Evolutionary conservation across 306 rosid species (phyloP).

Genomic region (Cicer bijugum): DNA sequence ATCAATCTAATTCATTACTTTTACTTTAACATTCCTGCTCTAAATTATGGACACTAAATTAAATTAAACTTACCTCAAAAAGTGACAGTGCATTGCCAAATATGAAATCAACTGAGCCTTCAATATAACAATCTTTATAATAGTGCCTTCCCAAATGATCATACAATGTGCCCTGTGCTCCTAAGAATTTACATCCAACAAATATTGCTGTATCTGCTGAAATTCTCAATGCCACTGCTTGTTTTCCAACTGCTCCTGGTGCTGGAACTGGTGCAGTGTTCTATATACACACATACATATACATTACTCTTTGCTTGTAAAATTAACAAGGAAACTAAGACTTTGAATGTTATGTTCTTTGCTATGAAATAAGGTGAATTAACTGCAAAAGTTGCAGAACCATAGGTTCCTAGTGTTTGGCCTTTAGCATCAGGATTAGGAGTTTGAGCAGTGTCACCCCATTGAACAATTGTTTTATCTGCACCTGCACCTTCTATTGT

Average conservation of each 20-base stretch:
- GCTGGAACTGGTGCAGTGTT: slow-evolving; percentile 80
- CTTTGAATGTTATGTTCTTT: slow-evolving; percentile 93
- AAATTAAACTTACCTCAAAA: slow-evolving; percentile 60
- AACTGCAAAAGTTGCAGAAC: slow-evolving; percentile 91
- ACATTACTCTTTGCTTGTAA: not conserved
- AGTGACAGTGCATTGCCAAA: slow-evolving; percentile 74
- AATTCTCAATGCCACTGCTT: slow-evolving; percentile 73
- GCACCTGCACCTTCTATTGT: slow-evolving; percentile 96
- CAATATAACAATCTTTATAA: slow-evolving; percentile 65
- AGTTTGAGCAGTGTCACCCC: slow-evolving; percentile 98
- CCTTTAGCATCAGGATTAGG: slow-evolving; percentile 71
- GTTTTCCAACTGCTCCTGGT: slow-evolving; percentile 75
- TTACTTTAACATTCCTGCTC: not conserved
- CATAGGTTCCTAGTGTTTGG: slow-evolving; percentile 73
- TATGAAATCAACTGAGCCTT: slow-evolving; percentile 81
- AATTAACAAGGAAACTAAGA: slow-evolving; percentile 1
- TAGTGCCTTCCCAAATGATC: slow-evolving; percentile 77
- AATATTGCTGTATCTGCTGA: slow-evolving; percentile 67
- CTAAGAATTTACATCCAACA: slow-evolving; percentile 63
- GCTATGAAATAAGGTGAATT: slow-evolving; percentile 91
- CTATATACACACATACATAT: slow-evolving; percentile 32
- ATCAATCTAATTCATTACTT: slow-evolving; percentile 4
- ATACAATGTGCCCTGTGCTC: slow-evolving; percentile 76
- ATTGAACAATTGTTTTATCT: slow-evolving; percentile 86
- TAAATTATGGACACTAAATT: no score